Base-by-base conservation (phyloP, 2,329 filamentous ascomycete species). In the Neonectria magnoliae region DNA sequence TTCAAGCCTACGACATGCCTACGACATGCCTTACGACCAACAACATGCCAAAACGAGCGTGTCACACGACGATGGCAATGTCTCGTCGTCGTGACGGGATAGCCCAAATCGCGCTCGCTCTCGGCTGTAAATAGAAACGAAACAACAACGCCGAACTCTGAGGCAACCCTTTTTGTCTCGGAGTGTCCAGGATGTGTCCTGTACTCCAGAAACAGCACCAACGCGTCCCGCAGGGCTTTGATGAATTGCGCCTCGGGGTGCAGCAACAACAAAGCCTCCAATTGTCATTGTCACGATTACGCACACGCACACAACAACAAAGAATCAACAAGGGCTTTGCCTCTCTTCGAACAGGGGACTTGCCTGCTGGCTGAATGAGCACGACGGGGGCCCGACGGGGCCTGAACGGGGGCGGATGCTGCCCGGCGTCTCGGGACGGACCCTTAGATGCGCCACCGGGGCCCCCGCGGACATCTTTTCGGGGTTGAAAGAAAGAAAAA, bases 401-500 rank as follows among this genome's bases (percentile, higher is more conserved):
- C 56, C 61, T 22, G 18, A 60, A 57, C 45, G 45, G 56, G 56
- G 52, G 57, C 61, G 61, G 56, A 60, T 67, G 59, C 58, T 69
- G 66, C 62, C 71, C 71, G 66, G 63, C 59, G 45, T 61, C 68
- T 68, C 64, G 71, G 71, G 62, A 68, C 65, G 44, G 57, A 36
- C 69, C 63, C 60, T 51, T 36, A 50, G 29, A 54, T 62, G 64
- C 67, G 57, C 64, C 58, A 64, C 61, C 62, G 65, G 57, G 38
- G n/a, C 38, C 38, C 48, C 68, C 65, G 57, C 62, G 53, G 62
- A 65, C 58, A 9, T 42, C 38, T 22, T 11, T 29, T 51, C 48
- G 48, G 61, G 25, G 64, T 29, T 62, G 59, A 57, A 55, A 62
- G 59, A 65, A 57, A 18, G n/a, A 16, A 38, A 38, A 38, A 16